Evolutionary conservation across 2,329 filamentous ascomycete species (phyloP), one percentile per base, ranked within the genome.

Genomic region (Celoporthe dispersa): DNA sequence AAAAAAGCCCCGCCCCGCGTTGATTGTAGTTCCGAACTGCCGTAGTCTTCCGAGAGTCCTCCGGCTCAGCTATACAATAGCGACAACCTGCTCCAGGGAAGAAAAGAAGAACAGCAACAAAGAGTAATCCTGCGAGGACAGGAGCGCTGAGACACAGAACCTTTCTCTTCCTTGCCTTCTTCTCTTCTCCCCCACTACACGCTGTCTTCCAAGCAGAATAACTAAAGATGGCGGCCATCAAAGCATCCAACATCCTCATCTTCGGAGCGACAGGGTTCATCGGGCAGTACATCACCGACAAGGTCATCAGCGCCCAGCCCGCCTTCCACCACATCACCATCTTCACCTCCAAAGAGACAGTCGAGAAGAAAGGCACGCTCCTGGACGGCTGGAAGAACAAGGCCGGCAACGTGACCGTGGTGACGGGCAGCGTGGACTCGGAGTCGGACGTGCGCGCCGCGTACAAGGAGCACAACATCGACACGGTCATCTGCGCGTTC

Each of bases 401-500:
- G 1, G 78, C 84, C 62, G 82, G 84, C 70, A 85, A 85, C 2
- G 83, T 88, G 9, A 81, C 86, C 12, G 80, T 91, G 7, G 80
- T 90, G 28, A 80, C 86, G 0, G 89, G 89, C 31, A 83, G 90
- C 75, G 75, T 90, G 7, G 81, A 80, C 2, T 85, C 83, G 33
- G 82, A 85, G 33, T 76, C 80, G 14, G 86, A 88, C 67, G 80
- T 92, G 2, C 77, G 80, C 25, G 81, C 82, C n/a, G 89, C 89
- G 2, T 91, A 88, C 73, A 75, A 84, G 73, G 83, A 84, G 5
- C 70, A 84, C 84, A 80, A 64, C 41, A 85, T 90, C 74, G 89
- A 92, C 77, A 92, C 90, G 0, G 83, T 92, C 57, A 80, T 93
- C 64, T 90, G 87, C 28, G 87, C 87, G 1, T 83, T 93, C 1